Evolutionary conservation across 768 basidiomycete species (phyloP).

Genomic region (Boletus rex-veris): DNA sequence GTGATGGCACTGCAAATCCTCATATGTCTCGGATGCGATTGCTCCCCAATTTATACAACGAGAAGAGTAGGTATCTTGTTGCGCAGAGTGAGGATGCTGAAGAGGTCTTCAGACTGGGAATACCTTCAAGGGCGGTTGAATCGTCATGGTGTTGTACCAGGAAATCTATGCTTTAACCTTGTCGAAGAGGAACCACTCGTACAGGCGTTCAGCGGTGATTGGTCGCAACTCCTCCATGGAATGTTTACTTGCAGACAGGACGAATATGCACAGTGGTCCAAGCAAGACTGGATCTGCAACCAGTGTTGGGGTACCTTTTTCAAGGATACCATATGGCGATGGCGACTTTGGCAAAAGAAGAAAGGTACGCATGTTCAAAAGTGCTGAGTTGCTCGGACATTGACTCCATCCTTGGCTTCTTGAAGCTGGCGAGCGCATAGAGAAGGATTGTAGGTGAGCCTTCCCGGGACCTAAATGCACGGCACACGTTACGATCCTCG

Average conservation of each 20-base stretch:
- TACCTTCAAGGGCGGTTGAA: neutral
- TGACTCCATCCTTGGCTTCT: neutral
- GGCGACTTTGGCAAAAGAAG: neutral
- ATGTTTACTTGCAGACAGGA: neutral
- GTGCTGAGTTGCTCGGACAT: no score
- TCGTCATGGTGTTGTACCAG: neutral
- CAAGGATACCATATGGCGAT: neutral
- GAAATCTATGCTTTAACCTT: neutral
- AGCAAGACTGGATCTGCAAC: neutral
- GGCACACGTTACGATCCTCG: neutral
- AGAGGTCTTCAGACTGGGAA: slow-evolving; percentile 1
- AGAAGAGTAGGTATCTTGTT: neutral
- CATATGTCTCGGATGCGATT: neutral
- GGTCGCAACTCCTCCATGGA: neutral
- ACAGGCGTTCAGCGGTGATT: neutral
- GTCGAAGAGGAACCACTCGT: neutral
- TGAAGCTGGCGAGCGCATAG: neutral
- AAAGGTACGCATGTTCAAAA: neutral
- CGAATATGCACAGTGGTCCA: slow-evolving; percentile 1
- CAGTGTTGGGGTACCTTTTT: neutral
- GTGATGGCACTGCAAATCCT: neutral
- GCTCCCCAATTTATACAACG: neutral
- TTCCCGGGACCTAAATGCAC: neutral
- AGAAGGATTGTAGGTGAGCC: slow-evolving; percentile 2
- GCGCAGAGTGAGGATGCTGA: no score